Percentiles rank a stretch among this genome's conserved stretches.
Conservation (phyloP, 306 rosid species). For the Quercus variabilis region DNA sequence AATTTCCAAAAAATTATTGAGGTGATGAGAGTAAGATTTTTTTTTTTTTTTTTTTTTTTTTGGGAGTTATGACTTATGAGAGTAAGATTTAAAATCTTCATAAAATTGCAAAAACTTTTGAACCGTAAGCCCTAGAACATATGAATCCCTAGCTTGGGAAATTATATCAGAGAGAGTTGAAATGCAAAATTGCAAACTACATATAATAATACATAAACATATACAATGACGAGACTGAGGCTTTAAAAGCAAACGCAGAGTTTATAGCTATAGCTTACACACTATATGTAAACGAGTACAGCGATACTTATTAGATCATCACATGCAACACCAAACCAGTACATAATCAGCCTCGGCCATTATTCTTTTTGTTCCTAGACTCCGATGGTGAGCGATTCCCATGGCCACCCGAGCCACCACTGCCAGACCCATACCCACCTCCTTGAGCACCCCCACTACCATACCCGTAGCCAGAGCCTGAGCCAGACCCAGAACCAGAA, state of each 20-base stretch:
- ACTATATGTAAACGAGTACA: not conserved
- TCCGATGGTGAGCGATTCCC: conserved; percentile 13
- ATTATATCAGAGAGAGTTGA: not conserved
- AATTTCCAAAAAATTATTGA: too few species aligned
- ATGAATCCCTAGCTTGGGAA: not conserved
- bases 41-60: too few species aligned
- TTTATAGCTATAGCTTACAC: not conserved
- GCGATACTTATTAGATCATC: not conserved
- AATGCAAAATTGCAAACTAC: not conserved
- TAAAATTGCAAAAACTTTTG: not conserved
- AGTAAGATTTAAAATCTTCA: not conserved
- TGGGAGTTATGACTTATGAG: too few species aligned
- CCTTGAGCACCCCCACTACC: conserved; percentile 52
- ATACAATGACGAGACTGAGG: not conserved
- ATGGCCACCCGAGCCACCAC: conserved; percentile 7
- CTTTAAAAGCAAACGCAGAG: not conserved
- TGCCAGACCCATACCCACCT: conserved; percentile 5
- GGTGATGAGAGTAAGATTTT: not conserved
- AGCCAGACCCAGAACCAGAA: conserved; percentile 56
- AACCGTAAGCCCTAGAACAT: not conserved
- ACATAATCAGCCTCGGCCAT: conserved; percentile 18
- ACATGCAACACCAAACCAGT: not conserved
- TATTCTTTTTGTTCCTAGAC: conserved; percentile 27
- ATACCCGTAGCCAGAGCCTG: conserved; percentile 51
- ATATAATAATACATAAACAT: not conserved